Evolutionary conservation across 306 rosid species (phyloP), one percentile per base, ranked within the genome.

Genomic region (Vigna nakashimae): DNA sequence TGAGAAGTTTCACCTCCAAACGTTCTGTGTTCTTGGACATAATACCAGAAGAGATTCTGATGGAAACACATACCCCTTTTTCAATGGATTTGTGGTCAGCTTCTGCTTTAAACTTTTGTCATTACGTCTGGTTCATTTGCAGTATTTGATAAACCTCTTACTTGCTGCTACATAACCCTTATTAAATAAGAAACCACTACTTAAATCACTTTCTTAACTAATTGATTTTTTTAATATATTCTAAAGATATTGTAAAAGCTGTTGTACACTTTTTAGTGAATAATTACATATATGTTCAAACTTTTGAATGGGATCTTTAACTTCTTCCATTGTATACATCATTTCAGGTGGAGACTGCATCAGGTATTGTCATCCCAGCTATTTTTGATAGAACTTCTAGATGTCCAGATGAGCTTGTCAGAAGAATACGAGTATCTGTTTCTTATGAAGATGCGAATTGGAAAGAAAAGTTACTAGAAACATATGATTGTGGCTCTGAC

Each of bases 391-490:
- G 81, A 70, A 87, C 86, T 65, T 89, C 93, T 57, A 88, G 98
- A 86, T 89, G 90, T 79, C 97, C 97, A 9, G 97, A 89, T 82
- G 97, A 90, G 82, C 53, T 88, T 76, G 88, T 94, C 57, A 80
- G 98, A 88, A 84, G 95, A 92, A 90, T 90, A 80, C 84, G 97
- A 75, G 84, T 90, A 30, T 79, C 93, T 65, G 70, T 84, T 58
- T 70, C 89, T 9, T 79, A 78, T 65, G 93, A 94, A 80, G 97
- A 94, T 76, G 51, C 78, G 40, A 83, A 43, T 73, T 86, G 89
- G 95, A 36, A 28, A 2, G 93, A 91, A 40, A 94, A 89, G 82
- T 81, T 94, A 82, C 84, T 89, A 76, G 97, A 92, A 83, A 92
- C 97, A 63, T 94, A 92, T 59, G 93, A 94, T 63, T 83, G 92